These are phyloP conservation scores for Lachnellula cervina DNA, from an alignment of 2,329 filamentous ascomycete species.

Conservation along the genomic window DNA sequence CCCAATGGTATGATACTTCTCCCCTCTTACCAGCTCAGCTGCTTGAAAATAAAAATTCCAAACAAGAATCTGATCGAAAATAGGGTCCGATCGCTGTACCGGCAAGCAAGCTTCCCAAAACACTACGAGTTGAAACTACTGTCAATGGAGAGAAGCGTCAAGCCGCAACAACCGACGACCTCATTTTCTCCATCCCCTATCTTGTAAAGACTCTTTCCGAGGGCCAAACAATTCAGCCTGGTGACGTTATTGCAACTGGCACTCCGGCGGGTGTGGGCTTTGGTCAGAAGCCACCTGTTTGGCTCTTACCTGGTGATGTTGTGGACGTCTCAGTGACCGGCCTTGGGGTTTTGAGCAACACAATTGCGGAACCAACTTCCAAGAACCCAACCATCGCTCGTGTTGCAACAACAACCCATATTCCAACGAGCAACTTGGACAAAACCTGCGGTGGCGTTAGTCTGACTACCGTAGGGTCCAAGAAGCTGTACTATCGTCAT, in stretches of 20 bases:
- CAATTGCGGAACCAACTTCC: conserved; percentile 26
- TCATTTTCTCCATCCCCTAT: conserved; percentile 46
- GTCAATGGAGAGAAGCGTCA: conserved; percentile 50
- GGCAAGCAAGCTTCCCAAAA: conserved; percentile 38
- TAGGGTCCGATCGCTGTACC: conserved; percentile 49
- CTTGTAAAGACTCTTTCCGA: conserved; percentile 44
- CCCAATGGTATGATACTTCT: conserved; percentile 39
- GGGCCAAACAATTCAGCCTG: conserved; percentile 46
- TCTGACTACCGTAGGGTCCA: conserved; percentile 37
- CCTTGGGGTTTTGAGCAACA: conserved; percentile 39
- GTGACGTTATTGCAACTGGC: conserved; percentile 47
- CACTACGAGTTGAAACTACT: conserved; percentile 36
- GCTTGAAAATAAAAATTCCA: no score
- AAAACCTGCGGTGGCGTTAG: conserved; percentile 30
- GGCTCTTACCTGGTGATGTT: conserved; percentile 38
- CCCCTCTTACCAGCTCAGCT: no score
- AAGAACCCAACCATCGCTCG: conserved; percentile 27
- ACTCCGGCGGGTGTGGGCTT: conserved; percentile 46
- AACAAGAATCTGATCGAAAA: not conserved
- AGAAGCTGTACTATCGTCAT: conserved; percentile 37
- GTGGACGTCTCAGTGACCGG: conserved; percentile 39
- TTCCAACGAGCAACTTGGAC: conserved; percentile 30
- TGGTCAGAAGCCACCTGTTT: conserved; percentile 39
- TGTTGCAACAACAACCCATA: conserved; percentile 20
- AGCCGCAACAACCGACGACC: conserved; percentile 41